Base-by-base conservation (phyloP, 768 basidiomycete genomes). In the Pulveroboletus sp. region DNA sequence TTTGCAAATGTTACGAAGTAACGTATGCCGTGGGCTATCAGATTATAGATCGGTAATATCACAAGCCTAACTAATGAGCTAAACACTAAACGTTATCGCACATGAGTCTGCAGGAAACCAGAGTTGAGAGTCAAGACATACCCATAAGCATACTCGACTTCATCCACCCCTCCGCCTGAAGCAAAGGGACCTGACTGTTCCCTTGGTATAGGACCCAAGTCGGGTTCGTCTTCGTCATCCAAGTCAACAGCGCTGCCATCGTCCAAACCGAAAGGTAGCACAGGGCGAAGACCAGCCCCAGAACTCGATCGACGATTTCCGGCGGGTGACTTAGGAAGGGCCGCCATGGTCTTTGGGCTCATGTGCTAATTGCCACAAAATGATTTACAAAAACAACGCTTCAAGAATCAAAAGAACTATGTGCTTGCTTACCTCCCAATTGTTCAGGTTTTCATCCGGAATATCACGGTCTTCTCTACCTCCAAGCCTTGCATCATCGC, bases 331-430 rank as follows among this genome's bases (percentile, higher is more conserved):
- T 93, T 93, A 0, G 93, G 89, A 41, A 97, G 74, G 8, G 92
- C 87, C 11, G 89, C 89, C 82, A 97, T 88, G 3, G 93, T 94
- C 69, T 91, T 89, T 4, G 93, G 92, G 56, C 94, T 95, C 86
- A 97, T 89, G 63, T 95, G 93, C 93, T 93, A 56, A 17, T 54
- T 4, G 12, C 27, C 32, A 39, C 36, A 27, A 42, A 44, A 18
- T 26, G 35, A 8, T 47, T 35, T 35, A 6, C 53, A 40, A 46
- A 36, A 46, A 31, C 48, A 7, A 21, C 12, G 21, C 11, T 31
- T 24, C 14, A 38, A 11, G 47, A 11, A 41, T 47, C 24, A 39
- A 41, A 47, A 49, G 27, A 47, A 38, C 15, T 47, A 18, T 9
- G 1, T 8, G 60, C 83, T 65, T 8, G 60, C 83, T 65, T 56